Base-by-base conservation (phyloP, 2,329 filamentous ascomycete genomes). In the Cadophora sp. region DNA sequence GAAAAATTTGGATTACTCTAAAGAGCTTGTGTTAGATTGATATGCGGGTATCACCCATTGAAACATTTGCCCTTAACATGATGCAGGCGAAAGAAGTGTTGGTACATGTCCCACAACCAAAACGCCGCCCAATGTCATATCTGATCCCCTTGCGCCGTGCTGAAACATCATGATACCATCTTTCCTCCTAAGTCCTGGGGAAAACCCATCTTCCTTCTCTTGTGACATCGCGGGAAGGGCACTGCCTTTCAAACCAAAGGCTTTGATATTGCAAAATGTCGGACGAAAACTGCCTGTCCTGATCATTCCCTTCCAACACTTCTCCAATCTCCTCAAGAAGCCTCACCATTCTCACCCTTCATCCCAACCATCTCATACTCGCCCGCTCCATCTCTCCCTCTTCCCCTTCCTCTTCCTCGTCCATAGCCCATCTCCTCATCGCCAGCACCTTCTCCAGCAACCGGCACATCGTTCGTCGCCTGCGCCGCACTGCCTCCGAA, bases 321-420 rank as follows among this genome's bases (percentile, higher is more conserved):
- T 37, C 34, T 26, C 48, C 27, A 24, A n/a, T 29, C 7, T 6
- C 16, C 68, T 68, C 56, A 62, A 37, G 61, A 27, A 48, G 66
- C 51, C 22, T 48, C 67, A 34, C 74, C 74, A 26, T 68, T 76
- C 31, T 77, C 75, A 9, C 72, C 78, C 68, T 84, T 84, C 75
- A 88, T 81, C 50, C 82, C 81, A 11, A 86, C 85, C 88, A 92
- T 90, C 78, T 92, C 89, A 78, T 91, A 92, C 70, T 88, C 87
- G 14, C 85, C 87, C 0, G 80, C 83, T 0, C 84, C 84, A 70
- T 88, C 86, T 62, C 84, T 80, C 0, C 84, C 84, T 66, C 86
- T 81, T 0, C 84, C 87, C 48, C 85, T 80, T 0, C 84, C 83
- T 34, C 84, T 78, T 0, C 86, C 86, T 60, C 84, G 77, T 5